Base-by-base conservation (phyloP, 2,329 filamentous ascomycete species). In the Fusarium cyanostomum region DNA sequence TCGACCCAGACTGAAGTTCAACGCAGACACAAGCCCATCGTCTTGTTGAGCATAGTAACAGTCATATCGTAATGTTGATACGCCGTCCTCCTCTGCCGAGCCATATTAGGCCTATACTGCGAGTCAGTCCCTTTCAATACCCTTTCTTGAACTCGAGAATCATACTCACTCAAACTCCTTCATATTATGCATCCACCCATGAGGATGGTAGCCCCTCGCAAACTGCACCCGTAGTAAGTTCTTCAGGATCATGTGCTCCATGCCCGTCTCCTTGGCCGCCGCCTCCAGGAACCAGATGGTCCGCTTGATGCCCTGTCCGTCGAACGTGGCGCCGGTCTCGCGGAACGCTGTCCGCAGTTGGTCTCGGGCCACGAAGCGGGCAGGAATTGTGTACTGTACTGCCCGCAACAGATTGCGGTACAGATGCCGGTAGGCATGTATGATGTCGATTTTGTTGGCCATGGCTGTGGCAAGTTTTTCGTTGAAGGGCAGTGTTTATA, bases 231-330 rank as follows among this genome's bases (percentile, higher is more conserved):
- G 56, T 72, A 92, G 69, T 43, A 94, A 73, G 64, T 90, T 93
- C 76, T 87, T 90, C 53, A 94, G 71, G 8, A 95, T 84, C 53
- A 77, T 83, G 73, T 94, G 90, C 79, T 94, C 92, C 28, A 92
- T 67, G 0, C 90, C 91, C 52, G 77, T 84, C 68, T 86, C 81
- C 60, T 77, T 80, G 2, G 85, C 83, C 5, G 92, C 92, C 35
- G 86, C 84, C 28, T 86, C 77, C 1, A 94, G 77, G 71, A 95
- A 94, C 73, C 86, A 86, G 5, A 91, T 70, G 0, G 92, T 95
- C 59, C 88, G 86, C 61, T 82, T 78, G 48, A 91, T 80, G 46
- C 81, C 82, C 42, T 79, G 75, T 7, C 76, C 59, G 50, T 90
- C 80, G 64, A 84, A 85, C n/a, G 43, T 54, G 41, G 77, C 77